phyloP scores from a whole-genome alignment of 495 filamentous ascomycete species.

The Xylaria venustula region DNA sequence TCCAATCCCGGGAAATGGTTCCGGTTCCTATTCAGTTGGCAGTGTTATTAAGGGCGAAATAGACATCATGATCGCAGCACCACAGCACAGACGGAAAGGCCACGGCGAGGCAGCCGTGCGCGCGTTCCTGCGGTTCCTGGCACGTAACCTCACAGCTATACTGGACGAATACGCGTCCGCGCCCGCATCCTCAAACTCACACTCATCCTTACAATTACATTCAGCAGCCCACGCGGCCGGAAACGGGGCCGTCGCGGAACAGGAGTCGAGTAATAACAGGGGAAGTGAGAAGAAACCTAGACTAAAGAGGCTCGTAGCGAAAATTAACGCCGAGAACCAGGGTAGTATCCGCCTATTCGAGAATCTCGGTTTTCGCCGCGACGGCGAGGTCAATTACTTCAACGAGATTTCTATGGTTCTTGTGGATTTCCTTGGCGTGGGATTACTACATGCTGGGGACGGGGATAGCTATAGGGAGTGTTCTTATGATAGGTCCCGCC shows the following conservation, averaged over 20 bases:
- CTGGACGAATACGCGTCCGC: slow-evolving; percentile 56
- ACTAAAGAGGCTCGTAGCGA: slow-evolving; percentile 43
- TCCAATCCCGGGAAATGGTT: too few species aligned
- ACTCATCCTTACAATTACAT: too few species aligned
- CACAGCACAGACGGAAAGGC: slow-evolving; percentile 57
- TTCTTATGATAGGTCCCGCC: slow-evolving; percentile 3
- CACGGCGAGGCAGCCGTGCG: slow-evolving; percentile 64
- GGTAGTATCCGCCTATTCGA: slow-evolving; percentile 44
- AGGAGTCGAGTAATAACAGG: too few species aligned
- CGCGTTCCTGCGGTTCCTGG: slow-evolving; percentile 66
- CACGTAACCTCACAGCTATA: slow-evolving; percentile 47
- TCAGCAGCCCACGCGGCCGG: too few species aligned
- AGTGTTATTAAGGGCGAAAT: slow-evolving; percentile 64
- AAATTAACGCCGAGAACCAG: slow-evolving; percentile 42
- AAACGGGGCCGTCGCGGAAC: too few species aligned
- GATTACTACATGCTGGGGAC: background rate
- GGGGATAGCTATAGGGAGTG: slow-evolving; percentile 12
- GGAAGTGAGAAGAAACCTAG: too few species aligned
- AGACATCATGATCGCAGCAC: slow-evolving; percentile 83
- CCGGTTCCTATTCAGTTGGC: too few species aligned
- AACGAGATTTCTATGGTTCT: slow-evolving; percentile 48
- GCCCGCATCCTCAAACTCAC: too few species aligned
- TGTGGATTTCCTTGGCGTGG: slow-evolving; percentile 13
- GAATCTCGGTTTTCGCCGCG: slow-evolving; percentile 44
- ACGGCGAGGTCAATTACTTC: slow-evolving; percentile 49